These are phyloP conservation scores for Aureobasidium sp. DNA, from an alignment of 2,329 filamentous ascomycete species.

Conservation along the genomic window DNA sequence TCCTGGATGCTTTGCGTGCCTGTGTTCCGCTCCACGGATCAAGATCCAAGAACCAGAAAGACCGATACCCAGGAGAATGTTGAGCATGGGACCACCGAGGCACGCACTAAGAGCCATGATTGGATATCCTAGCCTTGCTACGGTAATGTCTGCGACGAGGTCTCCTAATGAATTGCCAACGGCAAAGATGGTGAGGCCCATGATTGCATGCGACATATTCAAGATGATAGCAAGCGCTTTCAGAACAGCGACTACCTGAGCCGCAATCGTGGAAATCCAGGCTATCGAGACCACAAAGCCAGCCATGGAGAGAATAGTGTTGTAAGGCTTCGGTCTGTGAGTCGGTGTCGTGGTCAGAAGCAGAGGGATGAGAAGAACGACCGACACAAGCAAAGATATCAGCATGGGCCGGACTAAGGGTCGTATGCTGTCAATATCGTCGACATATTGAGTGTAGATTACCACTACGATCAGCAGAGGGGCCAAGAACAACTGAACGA, in stretches of 20 bases:
- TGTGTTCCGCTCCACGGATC: slow-evolving; percentile 59
- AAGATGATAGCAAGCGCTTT: slow-evolving; percentile 90
- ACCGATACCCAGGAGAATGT: slow-evolving; percentile 93
- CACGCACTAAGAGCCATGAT: slow-evolving; percentile 95
- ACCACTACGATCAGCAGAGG: slow-evolving; percentile 76
- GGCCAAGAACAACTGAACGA: slow-evolving; percentile 77
- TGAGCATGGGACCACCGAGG: slow-evolving; percentile 97
- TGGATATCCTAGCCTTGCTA: slow-evolving; percentile 86
- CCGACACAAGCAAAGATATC: slow-evolving; percentile 47
- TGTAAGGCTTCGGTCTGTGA: slow-evolving; percentile 52
- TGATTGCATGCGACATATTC: slow-evolving; percentile 87
- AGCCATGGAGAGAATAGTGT: slow-evolving; percentile 74
- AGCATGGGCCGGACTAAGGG: slow-evolving; percentile 28
- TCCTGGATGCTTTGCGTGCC: slow-evolving; percentile 60
- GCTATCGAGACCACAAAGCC: slow-evolving; percentile 88
- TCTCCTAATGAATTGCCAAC: slow-evolving; percentile 94
- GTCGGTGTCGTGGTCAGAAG: slow-evolving; percentile 61
- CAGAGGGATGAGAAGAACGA: slow-evolving; percentile 59
- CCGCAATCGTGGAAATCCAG: slow-evolving; percentile 94
- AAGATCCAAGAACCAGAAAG: slow-evolving; percentile 85
- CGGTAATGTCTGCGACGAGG: slow-evolving; percentile 87
- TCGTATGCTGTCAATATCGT: background rate
- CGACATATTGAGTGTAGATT: slow-evolving; percentile 37
- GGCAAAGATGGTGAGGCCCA: slow-evolving; percentile 92
- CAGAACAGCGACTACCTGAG: slow-evolving; percentile 89